A percentile compares a stretch with the other conserved stretches of the same genome.
These are phyloP conservation scores for Ophiostoma piceae DNA, from an alignment of 2,329 filamentous ascomycete genomes.

Conservation along the genomic window DNA sequence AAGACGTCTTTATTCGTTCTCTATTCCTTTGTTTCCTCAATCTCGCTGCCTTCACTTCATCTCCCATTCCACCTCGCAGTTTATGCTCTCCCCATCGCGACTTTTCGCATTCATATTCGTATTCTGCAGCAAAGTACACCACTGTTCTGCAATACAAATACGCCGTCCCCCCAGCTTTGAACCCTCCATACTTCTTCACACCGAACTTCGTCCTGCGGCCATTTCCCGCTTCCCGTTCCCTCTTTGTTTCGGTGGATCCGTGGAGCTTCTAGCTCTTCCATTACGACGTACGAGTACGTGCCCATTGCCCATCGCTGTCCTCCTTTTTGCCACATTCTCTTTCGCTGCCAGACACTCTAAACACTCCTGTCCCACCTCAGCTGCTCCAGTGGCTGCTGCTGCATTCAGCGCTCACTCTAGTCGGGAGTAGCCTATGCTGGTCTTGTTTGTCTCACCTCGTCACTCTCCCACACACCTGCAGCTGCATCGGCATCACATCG, in stretches of 20 bases:
- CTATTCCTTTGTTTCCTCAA: not conserved
- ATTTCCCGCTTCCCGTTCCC: not conserved
- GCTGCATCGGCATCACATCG: not conserved
- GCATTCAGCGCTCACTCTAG: not conserved
- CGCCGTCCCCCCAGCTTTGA: not conserved
- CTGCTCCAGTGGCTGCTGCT: not conserved
- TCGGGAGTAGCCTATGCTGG: not conserved
- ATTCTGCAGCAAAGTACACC: not conserved
- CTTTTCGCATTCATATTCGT: not conserved
- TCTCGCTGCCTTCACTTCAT: not conserved
- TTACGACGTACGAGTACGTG: not conserved
- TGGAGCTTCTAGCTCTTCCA: not conserved
- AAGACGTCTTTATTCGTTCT: not conserved
- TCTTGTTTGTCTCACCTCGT: not conserved
- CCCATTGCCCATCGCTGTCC: not conserved
- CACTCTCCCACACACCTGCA: not conserved
- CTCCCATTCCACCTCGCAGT: not conserved
- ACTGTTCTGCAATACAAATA: not conserved
- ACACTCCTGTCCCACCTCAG: not conserved
- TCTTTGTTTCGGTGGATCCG: conserved; percentile 4
- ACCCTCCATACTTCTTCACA: not conserved
- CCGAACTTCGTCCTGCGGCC: not conserved
- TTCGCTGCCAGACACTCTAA: not conserved
- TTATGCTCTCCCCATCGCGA: not conserved
- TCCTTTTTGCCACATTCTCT: conserved; percentile 8